Evolutionary conservation across 495 filamentous ascomycete species (phyloP), one percentile per base, ranked within the genome.

Genomic region (Penicillium tannophilum): DNA sequence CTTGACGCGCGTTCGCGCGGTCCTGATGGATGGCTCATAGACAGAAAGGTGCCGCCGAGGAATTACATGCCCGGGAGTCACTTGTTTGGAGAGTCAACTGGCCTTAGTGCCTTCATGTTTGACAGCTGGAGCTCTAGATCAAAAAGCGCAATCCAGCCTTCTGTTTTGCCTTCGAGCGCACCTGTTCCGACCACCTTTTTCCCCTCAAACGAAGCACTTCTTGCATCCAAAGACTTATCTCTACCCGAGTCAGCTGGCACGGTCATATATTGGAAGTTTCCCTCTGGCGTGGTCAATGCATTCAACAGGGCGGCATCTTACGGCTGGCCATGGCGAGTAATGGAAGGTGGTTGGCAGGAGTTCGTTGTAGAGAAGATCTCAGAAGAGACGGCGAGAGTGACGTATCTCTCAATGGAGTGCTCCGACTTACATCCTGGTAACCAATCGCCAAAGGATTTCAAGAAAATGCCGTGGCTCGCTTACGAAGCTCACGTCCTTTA

Each of bases 401-500:
- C 61, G 8, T 63, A 59, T 17, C 36, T 63, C 23, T 36, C 45
- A 1, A 24, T 63, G 20, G 56, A 59, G 39, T 63, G 56, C 50
- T 51, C 24, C 6, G 20, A 59, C 46, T 14, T 63, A 7, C 41
- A 59, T 55, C 61, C 61, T 52, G 39, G 12, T 42, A 12, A 7
- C 14, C 39, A 42, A 17, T 17, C 6, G 14, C 14, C 39, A 16
- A 14, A 12, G 14, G 12, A 42, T 16, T 63, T 52, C 8, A 63
- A 59, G 35, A 54, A 24, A 14, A 5, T 59, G 41, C 61, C 56
- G 20, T 59, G 56, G 56, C 5, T 59, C 2, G 4, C 56, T 10
- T 63, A 63, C 47, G 56, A 63, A 26, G 36, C 48, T 23, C 61
- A 63, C 55, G 61, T 63, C 33, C 20, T 63, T 39, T 63, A 63